Percentiles rank a stretch among this genome's conserved stretches.
Conservation (phyloP, 176 grass and related monocot species). For the Eleusine coracana region DNA sequence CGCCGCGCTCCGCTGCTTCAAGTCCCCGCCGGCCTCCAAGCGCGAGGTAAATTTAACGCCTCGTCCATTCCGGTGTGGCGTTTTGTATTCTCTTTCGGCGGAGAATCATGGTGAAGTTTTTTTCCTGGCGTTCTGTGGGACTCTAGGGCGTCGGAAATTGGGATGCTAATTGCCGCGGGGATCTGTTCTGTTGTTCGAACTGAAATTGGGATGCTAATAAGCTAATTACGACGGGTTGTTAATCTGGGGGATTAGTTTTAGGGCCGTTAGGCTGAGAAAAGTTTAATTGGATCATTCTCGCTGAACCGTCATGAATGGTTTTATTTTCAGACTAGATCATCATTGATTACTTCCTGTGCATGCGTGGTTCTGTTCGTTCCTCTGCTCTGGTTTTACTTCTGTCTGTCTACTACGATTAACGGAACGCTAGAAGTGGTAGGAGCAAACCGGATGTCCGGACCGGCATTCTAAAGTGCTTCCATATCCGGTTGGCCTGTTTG, state of each 20-base stretch:
- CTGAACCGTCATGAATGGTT: neutral
- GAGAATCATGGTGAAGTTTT: neutral
- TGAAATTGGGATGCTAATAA: conserved; percentile 29
- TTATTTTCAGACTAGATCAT: neutral
- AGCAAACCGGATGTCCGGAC: conserved; percentile 1
- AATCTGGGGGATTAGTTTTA: conserved; percentile 3
- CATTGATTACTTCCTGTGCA: neutral
- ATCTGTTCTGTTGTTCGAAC: neutral
- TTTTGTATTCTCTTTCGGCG: neutral
- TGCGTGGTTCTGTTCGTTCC: conserved; percentile 20
- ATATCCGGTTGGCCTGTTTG: neutral
- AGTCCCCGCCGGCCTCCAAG: conserved; percentile 63
- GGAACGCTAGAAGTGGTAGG: neutral
- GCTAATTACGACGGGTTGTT: neutral
- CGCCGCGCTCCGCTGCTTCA: conserved; percentile 77
- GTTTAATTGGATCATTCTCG: neutral
- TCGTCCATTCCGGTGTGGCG: neutral
- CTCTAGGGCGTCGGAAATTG: conserved; percentile 28
- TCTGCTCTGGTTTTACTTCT: conserved; percentile 23
- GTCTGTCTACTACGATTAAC: neutral
- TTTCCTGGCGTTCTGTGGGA: conserved; percentile 21
- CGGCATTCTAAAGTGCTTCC: neutral
- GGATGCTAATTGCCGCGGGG: neutral
- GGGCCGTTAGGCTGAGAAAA: conserved; percentile 24
- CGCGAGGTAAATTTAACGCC: conserved; percentile 56